phyloP scores from a whole-genome alignment of 2,329 filamentous ascomycete genomes.

The Aspergillus amoenus region DNA sequence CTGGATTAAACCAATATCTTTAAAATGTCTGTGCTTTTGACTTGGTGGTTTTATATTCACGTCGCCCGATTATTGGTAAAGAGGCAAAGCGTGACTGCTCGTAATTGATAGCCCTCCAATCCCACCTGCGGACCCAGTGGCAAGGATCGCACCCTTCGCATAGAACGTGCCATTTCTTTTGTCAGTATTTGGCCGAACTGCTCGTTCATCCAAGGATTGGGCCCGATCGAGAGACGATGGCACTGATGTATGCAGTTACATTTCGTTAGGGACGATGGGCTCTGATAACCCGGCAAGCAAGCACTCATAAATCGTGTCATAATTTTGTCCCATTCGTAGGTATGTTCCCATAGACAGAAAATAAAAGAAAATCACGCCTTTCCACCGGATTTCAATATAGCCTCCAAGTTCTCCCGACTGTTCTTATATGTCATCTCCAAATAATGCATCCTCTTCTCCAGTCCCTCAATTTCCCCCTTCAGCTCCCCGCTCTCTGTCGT shows the following conservation, averaged over 20 bases:
- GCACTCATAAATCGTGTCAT: not conserved
- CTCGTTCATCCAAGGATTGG: not conserved
- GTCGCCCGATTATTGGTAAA: too few relatives aligned
- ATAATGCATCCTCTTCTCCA: slow-evolving; percentile 88
- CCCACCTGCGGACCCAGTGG: not conserved
- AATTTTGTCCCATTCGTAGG: not conserved
- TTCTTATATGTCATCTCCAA: slow-evolving; percentile 95
- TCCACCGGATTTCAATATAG: slow-evolving; percentile 67
- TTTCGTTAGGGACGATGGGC: not conserved
- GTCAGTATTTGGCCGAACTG: not conserved
- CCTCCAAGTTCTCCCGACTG: slow-evolving; percentile 84
- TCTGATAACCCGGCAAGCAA: not conserved
- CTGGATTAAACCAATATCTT: too few relatives aligned
- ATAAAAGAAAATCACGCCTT: slow-evolving; percentile 24
- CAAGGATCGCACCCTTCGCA: too few relatives aligned
- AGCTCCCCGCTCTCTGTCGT: slow-evolving; percentile 71
- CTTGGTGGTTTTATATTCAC: too few relatives aligned
- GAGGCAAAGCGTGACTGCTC: not conserved
- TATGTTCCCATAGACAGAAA: not conserved
- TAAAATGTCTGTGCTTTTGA: too few relatives aligned
- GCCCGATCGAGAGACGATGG: not conserved
- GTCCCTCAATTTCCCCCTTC: slow-evolving; percentile 72
- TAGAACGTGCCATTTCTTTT: not conserved
- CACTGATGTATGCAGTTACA: not conserved
- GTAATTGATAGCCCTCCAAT: not conserved